Evolutionary conservation across 2,329 filamentous ascomycete genomes (phyloP), one percentile per base, ranked within the genome.

Genomic region (Fusarium staphyleae): DNA sequence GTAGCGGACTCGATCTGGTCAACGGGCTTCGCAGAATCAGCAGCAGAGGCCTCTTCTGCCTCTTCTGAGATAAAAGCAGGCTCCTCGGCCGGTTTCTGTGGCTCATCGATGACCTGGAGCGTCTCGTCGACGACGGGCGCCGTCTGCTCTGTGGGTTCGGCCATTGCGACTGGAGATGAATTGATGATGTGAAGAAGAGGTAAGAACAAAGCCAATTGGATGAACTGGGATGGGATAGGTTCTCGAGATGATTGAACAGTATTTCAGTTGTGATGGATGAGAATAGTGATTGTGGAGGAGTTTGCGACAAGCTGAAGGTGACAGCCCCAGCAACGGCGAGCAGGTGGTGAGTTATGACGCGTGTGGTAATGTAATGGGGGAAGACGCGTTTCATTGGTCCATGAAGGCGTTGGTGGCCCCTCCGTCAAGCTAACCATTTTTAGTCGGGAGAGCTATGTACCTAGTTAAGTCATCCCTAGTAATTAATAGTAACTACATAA

Each of bases 91-190:
- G 37, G 3, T 22, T 57, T 35, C 44, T 60, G 39, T 28, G 35
- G 36, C 19, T 63, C 52, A 4, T 55, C 49, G 29, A 59, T 44
- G 40, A 42, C 34, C 34, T 55, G 60, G 45, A 50, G 42, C 28
- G 45, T 52, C 48, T 66, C 41, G 16, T 65, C 59, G 24, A 63
- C 49, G 41, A 64, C 56, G 28, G 60, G 58, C 28, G 55, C 51
- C 35, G 62, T 57, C 47, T 71, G 67, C 46, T 73, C 68, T 45
- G 59, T 58, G 40, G 53, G 34, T n/a, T 72, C 70, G 24, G 70
- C 62, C 70, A 70, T 70, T 57, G 44, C 57, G 47, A 50, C 48
- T 55, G 26, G 16, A 22, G 28, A 24, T 24, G 26, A 33, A 29
- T 47, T 33, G 43, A n/a, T 33, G 43, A n/a, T 22, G 19, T 9